Percentiles rank a stretch among this genome's conserved stretches.
Conservation (phyloP, 2,329 filamentous ascomycete genomes). For the Stemphylium beticola region DNA sequence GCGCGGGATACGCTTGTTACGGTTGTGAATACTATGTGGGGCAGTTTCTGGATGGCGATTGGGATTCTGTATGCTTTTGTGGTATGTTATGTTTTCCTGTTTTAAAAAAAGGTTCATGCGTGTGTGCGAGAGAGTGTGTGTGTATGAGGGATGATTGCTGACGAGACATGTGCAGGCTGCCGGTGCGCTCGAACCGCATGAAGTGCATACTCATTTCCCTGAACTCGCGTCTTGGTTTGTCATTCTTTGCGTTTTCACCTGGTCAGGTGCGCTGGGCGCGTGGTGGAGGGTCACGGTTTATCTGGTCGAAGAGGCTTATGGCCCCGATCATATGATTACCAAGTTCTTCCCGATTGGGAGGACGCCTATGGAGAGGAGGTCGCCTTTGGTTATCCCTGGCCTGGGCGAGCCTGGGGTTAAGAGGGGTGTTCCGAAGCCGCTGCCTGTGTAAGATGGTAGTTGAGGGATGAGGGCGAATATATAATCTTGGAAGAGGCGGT, state of each 20-base stretch:
- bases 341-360: constrained; percentile 13
- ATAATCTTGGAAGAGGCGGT: too few relatives aligned
- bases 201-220: too few relatives aligned
- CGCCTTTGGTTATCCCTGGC: constrained; percentile 10
- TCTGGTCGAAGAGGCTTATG: constrained; percentile 3
- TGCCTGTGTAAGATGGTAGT: neutral
- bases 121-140: too few relatives aligned
- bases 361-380: constrained; percentile 11
- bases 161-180: too few relatives aligned
- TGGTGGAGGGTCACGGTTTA: constrained; percentile 2
- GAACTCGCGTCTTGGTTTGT: too few relatives aligned
- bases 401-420: constrained; percentile 14
- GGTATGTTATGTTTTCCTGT: neutral
- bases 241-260: neutral
- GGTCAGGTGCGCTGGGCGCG: neutral
- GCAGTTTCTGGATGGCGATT: neutral
- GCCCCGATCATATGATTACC: neutral
- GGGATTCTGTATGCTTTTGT: constrained; percentile 1
- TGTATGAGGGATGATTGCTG: too few relatives aligned
- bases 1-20: neutral
- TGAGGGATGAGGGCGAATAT: too few relatives aligned
- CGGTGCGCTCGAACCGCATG: too few relatives aligned
- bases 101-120: too few relatives aligned
- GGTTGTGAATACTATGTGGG: constrained; percentile 1
- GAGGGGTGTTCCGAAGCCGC: constrained; percentile 13